Base-by-base conservation (phyloP, 345 rosid species). In the Barbarea vulgaris region DNA sequence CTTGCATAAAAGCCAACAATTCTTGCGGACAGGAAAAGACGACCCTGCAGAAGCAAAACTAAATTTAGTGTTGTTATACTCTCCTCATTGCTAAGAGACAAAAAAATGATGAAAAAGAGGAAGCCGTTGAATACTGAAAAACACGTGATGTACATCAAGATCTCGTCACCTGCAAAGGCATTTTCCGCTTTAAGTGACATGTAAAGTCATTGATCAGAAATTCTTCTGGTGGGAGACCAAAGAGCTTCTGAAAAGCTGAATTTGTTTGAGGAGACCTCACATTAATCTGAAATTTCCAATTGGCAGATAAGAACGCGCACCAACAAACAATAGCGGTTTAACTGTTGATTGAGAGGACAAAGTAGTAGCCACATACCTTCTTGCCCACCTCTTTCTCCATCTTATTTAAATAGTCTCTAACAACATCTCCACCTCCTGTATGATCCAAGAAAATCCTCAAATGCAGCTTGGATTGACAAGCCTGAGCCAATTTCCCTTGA, bases 361-460 rank as follows among this genome's bases (percentile, higher is more conserved):
- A 57, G 46, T 58, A 39, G 77, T 22, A 56, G 67, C 51, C 62
- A 69, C 42, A 57, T 84, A 90, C 97, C 97, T 95, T 95, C 83
- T 87, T 91, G 42, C 99, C 99, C 33, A 95, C 99, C 73, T 95
- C 99, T 81, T 95, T 95, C 85, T 91, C 99, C 99, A 95, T 95
- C 89, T 87, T 95, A 82, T 67, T 88, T 67, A 95, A 81, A 79
- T 91, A 95, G 33, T 91, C 97, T 75, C 82, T 90, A 33, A 84
- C 95, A 73, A 86, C 89, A 84, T 86, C 87, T 79, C 86, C 87
- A 70, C 97, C 96, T 87, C 78, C 86, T 25, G 97, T 87, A 81
- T 95, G 90, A 74, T 86, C 89, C 84, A 95, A 83, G 86, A 95
- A 95, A 69, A 91, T 85, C 79, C 99, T 85, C 63, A 95, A 77